Evolutionary conservation across 2,329 filamentous ascomycete species (phyloP).

Genomic region (Alternaria sp.): DNA sequence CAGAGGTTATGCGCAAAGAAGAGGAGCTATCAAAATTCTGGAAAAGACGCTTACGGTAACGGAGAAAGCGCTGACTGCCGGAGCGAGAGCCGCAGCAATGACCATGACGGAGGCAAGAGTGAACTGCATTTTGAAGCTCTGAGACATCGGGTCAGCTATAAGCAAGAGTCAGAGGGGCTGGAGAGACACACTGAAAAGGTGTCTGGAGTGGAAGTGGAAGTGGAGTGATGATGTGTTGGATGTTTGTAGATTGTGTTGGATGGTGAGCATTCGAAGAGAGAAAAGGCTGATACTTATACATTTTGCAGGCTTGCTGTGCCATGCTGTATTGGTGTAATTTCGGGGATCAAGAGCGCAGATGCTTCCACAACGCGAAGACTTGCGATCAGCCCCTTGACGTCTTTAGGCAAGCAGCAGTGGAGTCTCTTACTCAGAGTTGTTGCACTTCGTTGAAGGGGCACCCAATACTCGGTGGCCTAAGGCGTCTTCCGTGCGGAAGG

Average conservation of each 20-base stretch:
- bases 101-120: not conserved
- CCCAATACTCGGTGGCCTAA: not conserved
- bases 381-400: not conserved
- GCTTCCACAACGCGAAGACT: not conserved
- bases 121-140: not conserved
- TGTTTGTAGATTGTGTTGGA: not conserved
- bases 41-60: not conserved
- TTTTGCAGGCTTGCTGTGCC: not conserved
- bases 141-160: not conserved
- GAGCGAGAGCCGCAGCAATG: not conserved
- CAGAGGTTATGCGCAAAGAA: not conserved
- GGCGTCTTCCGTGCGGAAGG: not conserved
- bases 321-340: not conserved
- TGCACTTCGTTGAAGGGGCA: not conserved
- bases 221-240: not conserved
- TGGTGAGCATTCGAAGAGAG: not conserved
- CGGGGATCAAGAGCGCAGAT: too few species aligned
- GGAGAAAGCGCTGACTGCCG: not conserved
- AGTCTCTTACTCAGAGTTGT: not conserved
- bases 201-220: not conserved
- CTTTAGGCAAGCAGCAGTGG: not conserved
- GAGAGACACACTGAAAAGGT: not conserved
- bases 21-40: not conserved
- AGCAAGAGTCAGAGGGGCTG: not conserved
- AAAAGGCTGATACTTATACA: conserved; percentile 1